These are phyloP conservation scores for Penicillium ucsense DNA, from an alignment of 495 filamentous ascomycete genomes.

Conservation along the genomic window DNA sequence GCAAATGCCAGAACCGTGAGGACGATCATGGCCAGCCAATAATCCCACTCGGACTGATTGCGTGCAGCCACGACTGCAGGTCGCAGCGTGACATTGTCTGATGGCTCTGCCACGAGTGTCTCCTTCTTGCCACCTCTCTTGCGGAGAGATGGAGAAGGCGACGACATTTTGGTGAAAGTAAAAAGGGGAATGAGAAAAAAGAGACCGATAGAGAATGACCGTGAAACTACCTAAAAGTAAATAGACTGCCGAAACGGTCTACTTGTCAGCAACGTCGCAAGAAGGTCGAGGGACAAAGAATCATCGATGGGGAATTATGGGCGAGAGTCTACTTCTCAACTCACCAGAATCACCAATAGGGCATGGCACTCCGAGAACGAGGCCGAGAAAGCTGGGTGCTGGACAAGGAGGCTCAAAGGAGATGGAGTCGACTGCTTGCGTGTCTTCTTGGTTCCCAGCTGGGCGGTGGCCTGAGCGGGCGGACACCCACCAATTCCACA, in stretches of 20 bases:
- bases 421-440: slow-evolving; percentile 6
- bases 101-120: slow-evolving; percentile 18
- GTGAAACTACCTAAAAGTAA: slow-evolving; percentile 27
- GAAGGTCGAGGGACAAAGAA: not conserved
- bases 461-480: slow-evolving; percentile 9
- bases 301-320: not conserved
- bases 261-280: slow-evolving; percentile 4
- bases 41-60: slow-evolving; percentile 61
- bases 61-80: slow-evolving; percentile 10
- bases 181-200: slow-evolving; percentile 1
- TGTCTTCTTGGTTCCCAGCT: slow-evolving; percentile 7
- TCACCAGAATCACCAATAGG: slow-evolving; percentile 21
- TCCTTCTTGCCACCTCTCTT: slow-evolving; percentile 44
- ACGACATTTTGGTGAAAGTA: slow-evolving; percentile 26
- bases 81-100: slow-evolving; percentile 18
- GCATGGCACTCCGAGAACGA: slow-evolving; percentile 16
- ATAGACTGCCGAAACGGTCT: slow-evolving; percentile 17
- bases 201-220: slow-evolving; percentile 20
- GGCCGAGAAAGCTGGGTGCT: slow-evolving; percentile 8
- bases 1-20: slow-evolving; percentile 79
- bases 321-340: not conserved
- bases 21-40: slow-evolving; percentile 67
- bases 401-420: slow-evolving; percentile 1
- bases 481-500: not conserved
- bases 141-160: slow-evolving; percentile 37